These are phyloP conservation scores for Austroboletus eburneus DNA, from an alignment of 768 basidiomycete genomes.

Conservation along the genomic window DNA sequence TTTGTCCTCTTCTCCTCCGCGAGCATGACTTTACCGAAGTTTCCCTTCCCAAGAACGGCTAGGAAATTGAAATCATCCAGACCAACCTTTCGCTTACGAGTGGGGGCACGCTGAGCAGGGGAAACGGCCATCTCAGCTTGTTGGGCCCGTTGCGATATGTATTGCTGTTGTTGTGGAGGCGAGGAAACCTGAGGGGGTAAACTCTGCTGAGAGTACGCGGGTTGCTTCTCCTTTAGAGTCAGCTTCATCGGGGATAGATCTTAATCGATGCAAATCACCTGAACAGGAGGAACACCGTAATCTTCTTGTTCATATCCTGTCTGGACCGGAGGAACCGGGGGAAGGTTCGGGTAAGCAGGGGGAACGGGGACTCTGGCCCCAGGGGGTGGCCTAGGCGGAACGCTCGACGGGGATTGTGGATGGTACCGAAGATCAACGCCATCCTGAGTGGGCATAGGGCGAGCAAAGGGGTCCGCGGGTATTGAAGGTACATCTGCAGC, in stretches of 20 bases:
- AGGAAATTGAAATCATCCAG: constrained; percentile 99
- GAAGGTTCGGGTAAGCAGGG: constrained; percentile 32
- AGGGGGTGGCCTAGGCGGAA: constrained; percentile 33
- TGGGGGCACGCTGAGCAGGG: constrained; percentile 38
- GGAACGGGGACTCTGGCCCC: constrained; percentile 37
- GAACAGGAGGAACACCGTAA: constrained; percentile 17
- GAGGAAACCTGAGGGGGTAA: constrained; percentile 13
- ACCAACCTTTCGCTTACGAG: constrained; percentile 81
- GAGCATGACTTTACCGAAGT: constrained; percentile 99
- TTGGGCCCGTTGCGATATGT: constrained; percentile 27
- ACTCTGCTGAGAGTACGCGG: constrained; percentile 23
- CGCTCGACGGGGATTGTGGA: constrained; percentile 31
- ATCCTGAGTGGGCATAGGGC: constrained; percentile 28
- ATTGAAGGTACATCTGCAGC: constrained; percentile 33
- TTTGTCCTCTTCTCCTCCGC: constrained; percentile 96
- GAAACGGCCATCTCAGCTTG: constrained; percentile 26
- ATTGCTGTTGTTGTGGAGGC: constrained; percentile 23
- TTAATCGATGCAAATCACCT: constrained; percentile 15
- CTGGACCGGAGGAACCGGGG: constrained; percentile 15
- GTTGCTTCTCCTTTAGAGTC: constrained; percentile 11
- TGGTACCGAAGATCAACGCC: constrained; percentile 41
- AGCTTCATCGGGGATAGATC: not conserved
- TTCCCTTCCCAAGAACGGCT: constrained; percentile 97
- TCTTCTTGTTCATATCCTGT: constrained; percentile 30
- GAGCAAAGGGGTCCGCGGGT: constrained; percentile 20